These are phyloP conservation scores for Metschnikowia henanensis DNA, from an alignment of 805 yeast species.

Conservation along the genomic window DNA sequence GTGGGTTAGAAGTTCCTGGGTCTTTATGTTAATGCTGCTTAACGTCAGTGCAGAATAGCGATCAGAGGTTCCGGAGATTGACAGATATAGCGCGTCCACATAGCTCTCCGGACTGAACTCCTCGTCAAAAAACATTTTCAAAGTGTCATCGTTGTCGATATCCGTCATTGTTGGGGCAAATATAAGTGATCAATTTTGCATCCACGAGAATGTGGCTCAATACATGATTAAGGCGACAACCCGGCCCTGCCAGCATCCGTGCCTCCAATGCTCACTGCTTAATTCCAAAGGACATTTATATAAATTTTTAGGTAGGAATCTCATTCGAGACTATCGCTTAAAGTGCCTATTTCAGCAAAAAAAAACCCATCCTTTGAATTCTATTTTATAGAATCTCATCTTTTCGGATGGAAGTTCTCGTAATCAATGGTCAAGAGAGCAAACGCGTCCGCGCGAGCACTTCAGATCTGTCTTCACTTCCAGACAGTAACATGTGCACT, in stretches of 20 bases:
- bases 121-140: slow-evolving; percentile 68
- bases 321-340: too few species aligned
- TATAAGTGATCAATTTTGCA: neutral
- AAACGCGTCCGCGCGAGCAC: too few species aligned
- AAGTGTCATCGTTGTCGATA: slow-evolving; percentile 33
- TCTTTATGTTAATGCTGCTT: slow-evolving; percentile 44
- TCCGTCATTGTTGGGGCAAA: slow-evolving; percentile 4
- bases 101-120: slow-evolving; percentile 65
- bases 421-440: too few species aligned
- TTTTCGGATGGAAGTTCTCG: too few species aligned
- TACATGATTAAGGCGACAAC: neutral
- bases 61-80: slow-evolving; percentile 27
- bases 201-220: neutral
- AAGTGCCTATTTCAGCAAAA: too few species aligned
- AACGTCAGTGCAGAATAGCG: slow-evolving; percentile 35
- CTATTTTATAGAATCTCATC: too few species aligned
- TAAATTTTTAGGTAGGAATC: too few species aligned
- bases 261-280: neutral
- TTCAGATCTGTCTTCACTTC: too few species aligned
- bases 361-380: too few species aligned
- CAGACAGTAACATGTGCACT: too few species aligned
- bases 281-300: too few species aligned
- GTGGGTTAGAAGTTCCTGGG: slow-evolving; percentile 54
- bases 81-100: slow-evolving; percentile 59
- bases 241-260: neutral